These are phyloP conservation scores for Auxenochlorella pyrenoidosa DNA, from an alignment of 139 green algal genomes.

Conservation along the genomic window DNA sequence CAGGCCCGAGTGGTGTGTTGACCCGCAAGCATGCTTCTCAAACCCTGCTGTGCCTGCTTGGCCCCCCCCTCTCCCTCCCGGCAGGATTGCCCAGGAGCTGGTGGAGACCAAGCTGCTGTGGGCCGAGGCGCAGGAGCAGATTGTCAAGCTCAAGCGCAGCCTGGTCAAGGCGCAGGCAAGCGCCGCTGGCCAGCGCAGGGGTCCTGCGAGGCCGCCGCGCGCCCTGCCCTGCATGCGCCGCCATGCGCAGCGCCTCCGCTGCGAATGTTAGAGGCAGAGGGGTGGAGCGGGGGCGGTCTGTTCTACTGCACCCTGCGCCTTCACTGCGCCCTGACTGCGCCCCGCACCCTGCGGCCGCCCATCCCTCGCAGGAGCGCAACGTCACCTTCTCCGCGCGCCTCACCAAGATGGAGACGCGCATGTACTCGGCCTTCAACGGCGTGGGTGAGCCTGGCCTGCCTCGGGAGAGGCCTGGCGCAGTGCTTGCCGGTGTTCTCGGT, in stretches of 20 bases:
- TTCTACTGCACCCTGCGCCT: too few species aligned
- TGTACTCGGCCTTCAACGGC: constrained; percentile 26
- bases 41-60: neutral
- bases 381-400: constrained; percentile 47
- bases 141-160: constrained; percentile 44
- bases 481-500: neutral
- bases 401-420: constrained; percentile 50
- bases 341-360: too few species aligned
- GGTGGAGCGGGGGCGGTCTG: too few species aligned
- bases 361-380: neutral
- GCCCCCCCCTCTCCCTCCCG: neutral
- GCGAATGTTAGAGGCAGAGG: too few species aligned
- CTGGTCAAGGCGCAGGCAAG: constrained; percentile 52
- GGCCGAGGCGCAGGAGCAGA: constrained; percentile 51
- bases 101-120: constrained; percentile 49
- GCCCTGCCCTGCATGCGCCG: too few species aligned
- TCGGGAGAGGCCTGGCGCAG: too few species aligned
- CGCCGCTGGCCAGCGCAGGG: too few species aligned
- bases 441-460: neutral
- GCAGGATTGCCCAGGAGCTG: constrained; percentile 50
- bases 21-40: too few species aligned
- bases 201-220: too few species aligned
- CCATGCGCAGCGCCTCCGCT: too few species aligned
- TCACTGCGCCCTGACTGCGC: too few species aligned
- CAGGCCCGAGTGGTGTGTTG: too few species aligned